These are phyloP conservation scores for Phlebopus sp. DNA, from an alignment of 1,284 basidiomycete species.

Conservation along the genomic window DNA sequence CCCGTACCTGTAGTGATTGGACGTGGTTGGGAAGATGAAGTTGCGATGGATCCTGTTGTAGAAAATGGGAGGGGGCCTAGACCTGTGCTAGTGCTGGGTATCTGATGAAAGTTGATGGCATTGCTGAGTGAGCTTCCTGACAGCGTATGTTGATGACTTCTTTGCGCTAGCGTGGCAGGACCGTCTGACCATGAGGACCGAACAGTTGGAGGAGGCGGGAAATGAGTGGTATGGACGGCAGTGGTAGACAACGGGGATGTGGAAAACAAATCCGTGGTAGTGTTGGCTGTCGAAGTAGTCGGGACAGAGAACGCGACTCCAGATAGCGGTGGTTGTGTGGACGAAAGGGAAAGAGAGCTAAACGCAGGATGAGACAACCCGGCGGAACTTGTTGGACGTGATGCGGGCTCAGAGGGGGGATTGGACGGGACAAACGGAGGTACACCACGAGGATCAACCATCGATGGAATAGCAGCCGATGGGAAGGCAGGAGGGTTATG, in stretches of 20 bases:
- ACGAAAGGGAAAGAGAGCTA: slow-evolving; percentile 24
- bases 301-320: slow-evolving; percentile 21
- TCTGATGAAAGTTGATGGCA: slow-evolving; percentile 33
- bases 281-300: slow-evolving; percentile 16
- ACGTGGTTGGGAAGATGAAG: slow-evolving; percentile 25
- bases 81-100: slow-evolving; percentile 31
- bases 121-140: slow-evolving; percentile 34
- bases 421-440: slow-evolving; percentile 29
- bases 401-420: slow-evolving; percentile 33
- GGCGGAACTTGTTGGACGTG: slow-evolving; percentile 43
- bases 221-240: slow-evolving; percentile 20
- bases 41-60: slow-evolving; percentile 30
- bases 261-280: slow-evolving; percentile 26
- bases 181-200: slow-evolving; percentile 31
- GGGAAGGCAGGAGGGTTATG: slow-evolving; percentile 30
- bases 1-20: slow-evolving; percentile 20
- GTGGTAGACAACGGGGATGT: slow-evolving; percentile 21
- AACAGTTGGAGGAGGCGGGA: slow-evolving; percentile 20
- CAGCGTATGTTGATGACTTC: slow-evolving; percentile 34
- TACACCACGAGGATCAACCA: slow-evolving; percentile 12
- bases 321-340: slow-evolving; percentile 22
- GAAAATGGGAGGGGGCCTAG: slow-evolving; percentile 32
- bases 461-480: slow-evolving; percentile 15
- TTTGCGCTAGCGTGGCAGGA: slow-evolving; percentile 23
- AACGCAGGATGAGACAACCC: slow-evolving; percentile 29